These are phyloP conservation scores for Fusarium miscanthi DNA, from an alignment of 2,329 filamentous ascomycete genomes.

Conservation along the genomic window DNA sequence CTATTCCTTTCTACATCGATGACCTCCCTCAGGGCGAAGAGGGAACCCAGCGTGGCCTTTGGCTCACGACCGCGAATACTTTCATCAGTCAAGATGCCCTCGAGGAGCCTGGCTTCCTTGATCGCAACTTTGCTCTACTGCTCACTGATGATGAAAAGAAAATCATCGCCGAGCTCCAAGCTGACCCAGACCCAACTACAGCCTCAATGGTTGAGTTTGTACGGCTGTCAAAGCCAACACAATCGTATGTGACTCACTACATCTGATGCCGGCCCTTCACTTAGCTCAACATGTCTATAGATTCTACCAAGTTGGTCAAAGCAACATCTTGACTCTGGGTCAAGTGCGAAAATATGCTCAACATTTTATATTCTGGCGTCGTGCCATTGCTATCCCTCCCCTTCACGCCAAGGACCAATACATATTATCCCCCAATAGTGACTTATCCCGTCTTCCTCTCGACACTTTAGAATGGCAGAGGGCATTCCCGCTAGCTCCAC, in stretches of 20 bases:
- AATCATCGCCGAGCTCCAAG: slow-evolving; percentile 78
- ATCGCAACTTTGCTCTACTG: slow-evolving; percentile 87
- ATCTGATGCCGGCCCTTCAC: not conserved
- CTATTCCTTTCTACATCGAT: slow-evolving; percentile 74
- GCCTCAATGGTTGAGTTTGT: slow-evolving; percentile 84
- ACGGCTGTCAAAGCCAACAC: slow-evolving; percentile 75
- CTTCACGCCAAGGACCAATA: slow-evolving; percentile 91
- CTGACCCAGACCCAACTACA: slow-evolving; percentile 80
- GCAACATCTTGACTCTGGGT: slow-evolving; percentile 77
- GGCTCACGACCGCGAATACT: slow-evolving; percentile 88
- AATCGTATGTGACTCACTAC: slow-evolving; percentile 60
- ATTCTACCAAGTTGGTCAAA: slow-evolving; percentile 76
- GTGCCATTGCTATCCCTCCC: slow-evolving; percentile 90
- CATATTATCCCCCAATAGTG: slow-evolving; percentile 89
- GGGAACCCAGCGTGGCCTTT: slow-evolving; percentile 77
- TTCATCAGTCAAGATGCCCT: slow-evolving; percentile 75
- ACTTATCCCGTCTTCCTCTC: slow-evolving; percentile 75
- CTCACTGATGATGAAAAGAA: slow-evolving; percentile 85
- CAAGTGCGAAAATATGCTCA: slow-evolving; percentile 90
- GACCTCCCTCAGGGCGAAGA: slow-evolving; percentile 78
- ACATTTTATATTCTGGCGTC: slow-evolving; percentile 96
- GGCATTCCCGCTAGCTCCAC: slow-evolving; percentile 84
- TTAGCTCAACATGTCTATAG: slow-evolving; percentile 42
- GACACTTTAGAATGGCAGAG: slow-evolving; percentile 79
- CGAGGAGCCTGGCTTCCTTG: slow-evolving; percentile 75